These are phyloP conservation scores for Thymus mandschuricus DNA, from an alignment of 257 asterid genomes.

Conservation along the genomic window DNA sequence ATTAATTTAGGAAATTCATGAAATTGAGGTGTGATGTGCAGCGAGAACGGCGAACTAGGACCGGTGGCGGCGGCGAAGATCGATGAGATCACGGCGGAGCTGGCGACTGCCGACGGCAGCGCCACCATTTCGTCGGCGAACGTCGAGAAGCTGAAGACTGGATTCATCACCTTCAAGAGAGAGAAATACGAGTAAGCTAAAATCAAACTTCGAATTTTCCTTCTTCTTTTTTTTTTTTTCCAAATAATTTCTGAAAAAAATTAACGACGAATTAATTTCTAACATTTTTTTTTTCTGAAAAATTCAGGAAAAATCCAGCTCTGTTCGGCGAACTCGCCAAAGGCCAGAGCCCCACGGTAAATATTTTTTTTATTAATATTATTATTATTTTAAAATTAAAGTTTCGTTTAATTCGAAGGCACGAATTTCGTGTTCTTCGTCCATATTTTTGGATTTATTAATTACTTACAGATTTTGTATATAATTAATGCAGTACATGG, in stretches of 20 bases:
- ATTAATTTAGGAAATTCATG: not conserved
- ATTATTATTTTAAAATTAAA: not conserved
- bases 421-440: not conserved
- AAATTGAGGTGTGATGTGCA: constrained; percentile 32
- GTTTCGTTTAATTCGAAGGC: not conserved
- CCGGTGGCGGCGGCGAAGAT: constrained; percentile 80
- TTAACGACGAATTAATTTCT: constrained; percentile 23
- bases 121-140: constrained; percentile 46
- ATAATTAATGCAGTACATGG: constrained; percentile 63
- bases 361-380: not conserved
- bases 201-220: constrained; percentile 1
- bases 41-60: constrained; percentile 79
- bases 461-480: not conserved
- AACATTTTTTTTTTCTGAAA: not conserved
- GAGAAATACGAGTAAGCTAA: constrained; percentile 84
- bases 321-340: constrained; percentile 71
- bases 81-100: constrained; percentile 69
- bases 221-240: not conserved
- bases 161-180: constrained; percentile 75
- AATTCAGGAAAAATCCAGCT: constrained; percentile 67
- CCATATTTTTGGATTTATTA: not conserved
- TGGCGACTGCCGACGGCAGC: constrained; percentile 50
- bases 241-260: not conserved
- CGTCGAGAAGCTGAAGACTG: constrained; percentile 70
- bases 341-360: constrained; percentile 94